Conservation (phyloP, 805 yeast species). For the Metschnikowia picachoensis region DNA sequence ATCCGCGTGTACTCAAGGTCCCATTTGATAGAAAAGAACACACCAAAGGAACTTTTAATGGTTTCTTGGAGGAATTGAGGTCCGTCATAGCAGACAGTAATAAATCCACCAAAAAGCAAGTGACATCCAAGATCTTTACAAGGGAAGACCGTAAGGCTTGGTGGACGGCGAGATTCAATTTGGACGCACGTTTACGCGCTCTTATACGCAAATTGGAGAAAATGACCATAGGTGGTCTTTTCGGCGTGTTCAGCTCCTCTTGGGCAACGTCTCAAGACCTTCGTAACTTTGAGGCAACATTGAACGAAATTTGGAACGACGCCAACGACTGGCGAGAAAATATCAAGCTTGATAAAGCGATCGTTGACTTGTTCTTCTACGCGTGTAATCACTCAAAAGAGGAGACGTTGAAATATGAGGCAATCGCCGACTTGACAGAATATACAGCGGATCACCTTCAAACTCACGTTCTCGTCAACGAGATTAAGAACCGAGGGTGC, state of each 20-base stretch:
- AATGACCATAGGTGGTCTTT: constrained; percentile 77
- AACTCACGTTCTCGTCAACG: not conserved
- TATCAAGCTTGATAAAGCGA: constrained; percentile 16
- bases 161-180: constrained; percentile 68
- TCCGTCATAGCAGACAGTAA: constrained; percentile 60
- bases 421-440: constrained; percentile 9
- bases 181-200: constrained; percentile 54
- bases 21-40: constrained; percentile 53
- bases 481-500: not conserved
- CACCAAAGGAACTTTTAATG: constrained; percentile 38
- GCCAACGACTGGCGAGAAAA: constrained; percentile 5
- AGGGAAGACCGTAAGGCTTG: constrained; percentile 62
- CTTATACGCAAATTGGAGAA: constrained; percentile 58
- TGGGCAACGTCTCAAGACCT: constrained; percentile 20
- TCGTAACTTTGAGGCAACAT: constrained; percentile 18
- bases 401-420: constrained; percentile 1
- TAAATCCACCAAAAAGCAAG: constrained; percentile 49
- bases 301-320: constrained; percentile 15
- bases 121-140: constrained; percentile 50
- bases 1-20: constrained; percentile 50
- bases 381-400: constrained; percentile 3
- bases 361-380: constrained; percentile 21
- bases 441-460: constrained; percentile 1
- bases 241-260: constrained; percentile 50
- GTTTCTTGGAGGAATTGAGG: constrained; percentile 30